A percentile compares a stretch with the other conserved stretches of the same genome.
phyloP scores from a whole-genome alignment of 805 yeast genomes.

The Nakazawaea peltata region DNA sequence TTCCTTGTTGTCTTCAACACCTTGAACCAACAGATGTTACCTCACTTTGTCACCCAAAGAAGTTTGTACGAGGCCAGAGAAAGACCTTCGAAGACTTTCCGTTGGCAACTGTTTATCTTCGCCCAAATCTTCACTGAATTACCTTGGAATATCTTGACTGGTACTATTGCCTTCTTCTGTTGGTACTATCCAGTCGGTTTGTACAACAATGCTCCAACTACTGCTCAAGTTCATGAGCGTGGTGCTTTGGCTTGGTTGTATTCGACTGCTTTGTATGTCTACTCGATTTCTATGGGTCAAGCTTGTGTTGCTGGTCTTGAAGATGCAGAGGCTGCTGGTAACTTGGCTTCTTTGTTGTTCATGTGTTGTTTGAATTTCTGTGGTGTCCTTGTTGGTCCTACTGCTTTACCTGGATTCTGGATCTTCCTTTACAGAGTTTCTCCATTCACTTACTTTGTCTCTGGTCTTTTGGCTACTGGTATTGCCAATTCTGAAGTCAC shows the following conservation, averaged over 20 bases:
- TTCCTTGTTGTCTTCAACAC: conserved; percentile 48
- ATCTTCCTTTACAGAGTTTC: conserved; percentile 67
- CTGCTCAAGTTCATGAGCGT: conserved; percentile 37
- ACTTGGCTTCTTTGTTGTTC: conserved; percentile 46
- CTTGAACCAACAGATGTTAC: conserved; percentile 54
- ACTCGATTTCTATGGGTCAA: conserved; percentile 51
- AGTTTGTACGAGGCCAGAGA: conserved; percentile 66
- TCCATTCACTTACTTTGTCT: conserved; percentile 62
- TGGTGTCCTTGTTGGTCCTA: conserved; percentile 62
- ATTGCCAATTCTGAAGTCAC: conserved; percentile 39
- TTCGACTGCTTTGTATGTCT: conserved; percentile 37
- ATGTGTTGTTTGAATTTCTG: conserved; percentile 63
- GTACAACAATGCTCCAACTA: conserved; percentile 47
- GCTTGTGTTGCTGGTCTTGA: conserved; percentile 52
- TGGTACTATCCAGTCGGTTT: conserved; percentile 73
- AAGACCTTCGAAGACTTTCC: conserved; percentile 62
- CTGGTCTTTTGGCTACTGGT: conserved; percentile 46
- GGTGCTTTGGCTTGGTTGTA: conserved; percentile 44
- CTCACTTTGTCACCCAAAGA: conserved; percentile 54
- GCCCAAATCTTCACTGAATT: conserved; percentile 60
- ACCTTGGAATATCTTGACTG: conserved; percentile 54
- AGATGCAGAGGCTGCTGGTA: conserved; percentile 55
- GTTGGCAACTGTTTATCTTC: conserved; percentile 54
- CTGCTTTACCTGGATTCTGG: conserved; percentile 64
- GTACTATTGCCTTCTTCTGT: conserved; percentile 54